Base-by-base conservation (phyloP, 148 eudicot species). In the Spergularia marina region DNA sequence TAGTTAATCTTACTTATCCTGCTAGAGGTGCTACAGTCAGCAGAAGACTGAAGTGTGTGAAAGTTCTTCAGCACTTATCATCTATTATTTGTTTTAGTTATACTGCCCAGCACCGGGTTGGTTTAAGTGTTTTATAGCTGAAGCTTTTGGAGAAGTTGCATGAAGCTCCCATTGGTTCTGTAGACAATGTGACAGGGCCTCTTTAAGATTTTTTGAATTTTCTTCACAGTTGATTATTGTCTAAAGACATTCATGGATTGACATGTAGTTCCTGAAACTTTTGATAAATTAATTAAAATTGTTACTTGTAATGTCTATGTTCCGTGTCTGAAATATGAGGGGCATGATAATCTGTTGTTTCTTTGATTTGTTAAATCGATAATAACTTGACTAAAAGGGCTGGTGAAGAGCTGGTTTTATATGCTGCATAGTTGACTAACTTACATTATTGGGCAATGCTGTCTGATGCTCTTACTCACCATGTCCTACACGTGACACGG, bases 71-170 rank as follows among this genome's bases (percentile, higher is more conserved):
- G 53, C 23, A 44, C 30, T 66, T 30, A 47, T 66, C 70, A 53
- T 66, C n/a, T 66, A 41, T 44, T 44, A 67, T 11, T 5, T 20
- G 12, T 59, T 10, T 59, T 23, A 20, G 36, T 59, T 23, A 20
- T 20, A 67, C 69, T 40, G 21, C 12, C 49, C 41, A 65, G 18
- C 40, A 34, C n/a, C 44, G 66, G 18, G 47, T 9, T 66, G 44
- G 53, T 44, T 56, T n/a, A 44, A 4, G 13, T 6, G 49, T 9
- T 44, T 30, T 6, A 9, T 9, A 70, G 73, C 73, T 70, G 41
- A 53, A 54, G 52, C 47, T 56, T 40, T 16, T 7, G 21, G 62
- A 52, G 55, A 71, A 55, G 74, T 71, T 55, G 25, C 63, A 55
- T 12, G 49, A 12, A 54, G 63, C 18, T 34, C 15, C 74, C 39